Base-by-base conservation (phyloP, 2,329 filamentous ascomycete genomes). In the Diatrype stigma region DNA sequence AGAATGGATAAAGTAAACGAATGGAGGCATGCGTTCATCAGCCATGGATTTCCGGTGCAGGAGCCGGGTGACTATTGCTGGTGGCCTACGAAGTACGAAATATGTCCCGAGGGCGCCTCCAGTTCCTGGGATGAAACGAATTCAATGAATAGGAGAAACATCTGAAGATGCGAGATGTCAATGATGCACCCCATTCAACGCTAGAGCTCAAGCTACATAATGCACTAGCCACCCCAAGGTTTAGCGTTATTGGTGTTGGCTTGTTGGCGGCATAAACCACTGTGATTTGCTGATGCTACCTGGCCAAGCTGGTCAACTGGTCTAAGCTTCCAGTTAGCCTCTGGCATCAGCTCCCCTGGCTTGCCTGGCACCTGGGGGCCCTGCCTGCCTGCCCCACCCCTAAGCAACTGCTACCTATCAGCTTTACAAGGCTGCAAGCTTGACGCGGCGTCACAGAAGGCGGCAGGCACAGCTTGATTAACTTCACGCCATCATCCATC, bases 341-440 rank as follows among this genome's bases (percentile, higher is more conserved):
- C 7, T 34, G n/a, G 10, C 37, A 22, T 23, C 38, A 21, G 38
- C 21, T 17, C 6, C 6, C 3, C 17, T 16, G 12, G 21, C 38
- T 42, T 42, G 19, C 38, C 17, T 26, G 17, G 11, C 21, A 23
- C 11, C n/a, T n/a, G n/a, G n/a, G n/a, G n/a, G n/a, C n/a, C 10
- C 21, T 22, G 17, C 26, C 26, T 10, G 10, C 26, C 26, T 30
- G 26, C 26, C 26, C 5, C 26, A 30, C 26, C 26, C 10, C 26
- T 30, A 10, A 30, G 6, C 26, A 30, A 10, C 26, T 30, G n/a
- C n/a, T n/a, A n/a, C n/a, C n/a, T n/a, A n/a, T 10, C 26, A 30
- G 26, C 26, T 30, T 10, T 10, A 30, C 72, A 79, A 80, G 78
- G 78, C 77, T 78, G 69, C 76, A 74, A 77, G 74, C 65, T 70